These are phyloP conservation scores for Linanthus parryae DNA, from an alignment of 148 eudicot genomes.

Conservation along the genomic window DNA sequence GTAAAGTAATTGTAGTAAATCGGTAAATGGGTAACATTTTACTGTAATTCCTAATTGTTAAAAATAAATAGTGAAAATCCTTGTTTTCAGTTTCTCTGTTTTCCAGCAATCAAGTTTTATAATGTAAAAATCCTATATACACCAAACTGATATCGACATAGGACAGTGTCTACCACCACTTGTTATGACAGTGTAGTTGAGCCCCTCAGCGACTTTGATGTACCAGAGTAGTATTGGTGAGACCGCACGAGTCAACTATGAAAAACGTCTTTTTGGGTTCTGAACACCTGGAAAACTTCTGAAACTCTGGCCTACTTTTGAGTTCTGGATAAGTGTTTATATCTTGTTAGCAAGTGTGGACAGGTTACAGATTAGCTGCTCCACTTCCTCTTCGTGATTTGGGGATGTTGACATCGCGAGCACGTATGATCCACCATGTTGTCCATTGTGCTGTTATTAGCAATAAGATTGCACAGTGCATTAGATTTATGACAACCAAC, in stretches of 20 bases:
- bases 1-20: too few species aligned
- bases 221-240: constrained; percentile 80
- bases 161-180: too few species aligned
- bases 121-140: too few species aligned
- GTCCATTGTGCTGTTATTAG: constrained; percentile 61
- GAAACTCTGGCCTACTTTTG: constrained; percentile 59
- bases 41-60: too few species aligned
- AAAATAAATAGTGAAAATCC: too few species aligned
- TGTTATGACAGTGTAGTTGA: constrained; percentile 38
- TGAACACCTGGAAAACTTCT: constrained; percentile 64
- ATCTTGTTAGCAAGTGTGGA: constrained; percentile 49
- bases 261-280: constrained; percentile 51
- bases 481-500: too few species aligned
- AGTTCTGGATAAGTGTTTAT: constrained; percentile 70
- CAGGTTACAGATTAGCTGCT: constrained; percentile 35
- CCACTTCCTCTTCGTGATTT: constrained; percentile 49
- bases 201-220: constrained; percentile 70
- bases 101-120: too few species aligned
- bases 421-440: constrained; percentile 68
- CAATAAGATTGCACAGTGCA: too few species aligned
- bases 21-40: too few species aligned
- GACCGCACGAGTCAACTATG: constrained; percentile 71
- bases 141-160: too few species aligned
- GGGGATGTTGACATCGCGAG: constrained; percentile 64
- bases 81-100: too few species aligned